A percentile compares a stretch with the other conserved stretches of the same genome.
These are phyloP conservation scores for Austroboletus novae-zelandiae DNA, from an alignment of 1,284 basidiomycete species.

Conservation along the genomic window DNA sequence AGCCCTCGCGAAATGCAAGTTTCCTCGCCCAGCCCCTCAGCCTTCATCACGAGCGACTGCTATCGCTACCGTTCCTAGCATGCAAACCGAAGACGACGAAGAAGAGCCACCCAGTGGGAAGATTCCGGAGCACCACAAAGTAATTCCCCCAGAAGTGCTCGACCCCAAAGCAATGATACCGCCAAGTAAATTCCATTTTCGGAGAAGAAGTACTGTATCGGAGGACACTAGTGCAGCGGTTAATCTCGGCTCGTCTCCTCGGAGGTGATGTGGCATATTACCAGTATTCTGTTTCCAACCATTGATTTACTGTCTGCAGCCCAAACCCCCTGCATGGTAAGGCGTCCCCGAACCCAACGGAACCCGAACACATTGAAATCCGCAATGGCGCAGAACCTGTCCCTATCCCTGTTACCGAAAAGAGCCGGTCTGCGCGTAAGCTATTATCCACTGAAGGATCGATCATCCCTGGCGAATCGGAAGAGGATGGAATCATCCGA, in stretches of 20 bases:
- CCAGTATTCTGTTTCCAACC: background rate
- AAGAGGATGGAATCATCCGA: slow-evolving; percentile 71
- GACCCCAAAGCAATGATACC: slow-evolving; percentile 78
- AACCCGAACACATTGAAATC: slow-evolving; percentile 9
- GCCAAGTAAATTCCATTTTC: slow-evolving; percentile 73
- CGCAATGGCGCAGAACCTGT: slow-evolving; percentile 10
- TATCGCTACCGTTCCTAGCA: slow-evolving; percentile 15
- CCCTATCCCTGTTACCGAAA: slow-evolving; percentile 10
- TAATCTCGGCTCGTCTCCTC: slow-evolving; percentile 10
- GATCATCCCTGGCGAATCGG: slow-evolving; percentile 75
- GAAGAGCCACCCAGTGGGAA: slow-evolving; percentile 24
- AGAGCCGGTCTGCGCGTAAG: slow-evolving; percentile 18
- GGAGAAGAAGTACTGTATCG: slow-evolving; percentile 34
- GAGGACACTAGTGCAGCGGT: slow-evolving; percentile 11
- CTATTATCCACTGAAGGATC: slow-evolving; percentile 62
- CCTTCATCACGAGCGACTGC: slow-evolving; percentile 14
- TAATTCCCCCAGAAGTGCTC: slow-evolving; percentile 72
- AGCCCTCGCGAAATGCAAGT: slow-evolving; percentile 81
- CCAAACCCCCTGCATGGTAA: slow-evolving; percentile 19
- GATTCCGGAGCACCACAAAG: slow-evolving; percentile 63
- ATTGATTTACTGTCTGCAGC: slow-evolving; percentile 7
- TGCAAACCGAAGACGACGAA: slow-evolving; percentile 31
- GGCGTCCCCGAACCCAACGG: slow-evolving; percentile 7
- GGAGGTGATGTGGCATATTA: slow-evolving; percentile 16
- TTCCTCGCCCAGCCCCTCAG: slow-evolving; percentile 46